phyloP scores from a whole-genome alignment of 23 red algal species.

The Chondrus crispus region DNA sequence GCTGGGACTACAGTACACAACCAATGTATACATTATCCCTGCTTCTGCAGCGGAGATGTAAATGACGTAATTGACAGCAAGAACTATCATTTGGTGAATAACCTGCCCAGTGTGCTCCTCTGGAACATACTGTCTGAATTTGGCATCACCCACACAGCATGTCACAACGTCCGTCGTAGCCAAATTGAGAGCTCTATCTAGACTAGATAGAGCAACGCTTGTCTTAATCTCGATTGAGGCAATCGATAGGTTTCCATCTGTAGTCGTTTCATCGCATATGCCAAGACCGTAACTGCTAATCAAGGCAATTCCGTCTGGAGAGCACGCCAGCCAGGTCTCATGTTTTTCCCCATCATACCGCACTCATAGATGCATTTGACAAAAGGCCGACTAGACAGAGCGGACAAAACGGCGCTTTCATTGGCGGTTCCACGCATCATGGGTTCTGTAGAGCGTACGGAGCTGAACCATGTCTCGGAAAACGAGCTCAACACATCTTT shows the following conservation, averaged over 20 bases:
- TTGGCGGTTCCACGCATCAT: slow-evolving; percentile 20
- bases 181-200: not conserved
- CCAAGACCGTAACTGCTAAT: not conserved
- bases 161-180: not conserved
- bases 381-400: not conserved
- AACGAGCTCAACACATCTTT: not conserved
- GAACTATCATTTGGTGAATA: slow-evolving; percentile 4
- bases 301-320: not conserved
- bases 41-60: slow-evolving; percentile 4
- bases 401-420: slow-evolving; percentile 2
- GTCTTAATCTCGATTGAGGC: slow-evolving; percentile 22
- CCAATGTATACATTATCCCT: not conserved
- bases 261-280: not conserved
- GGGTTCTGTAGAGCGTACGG: not conserved
- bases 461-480: not conserved
- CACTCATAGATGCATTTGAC: not conserved
- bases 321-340: not conserved
- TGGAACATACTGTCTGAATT: not conserved
- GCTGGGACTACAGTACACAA: not conserved
- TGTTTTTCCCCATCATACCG: not conserved
- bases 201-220: not conserved
- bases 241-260: not conserved
- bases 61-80: slow-evolving; percentile 5
- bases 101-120: slow-evolving; percentile 14
- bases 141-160: not conserved